Evolutionary conservation across 1,284 basidiomycete species (phyloP).

Genomic region (Cryptococcus jaspeensis): DNA sequence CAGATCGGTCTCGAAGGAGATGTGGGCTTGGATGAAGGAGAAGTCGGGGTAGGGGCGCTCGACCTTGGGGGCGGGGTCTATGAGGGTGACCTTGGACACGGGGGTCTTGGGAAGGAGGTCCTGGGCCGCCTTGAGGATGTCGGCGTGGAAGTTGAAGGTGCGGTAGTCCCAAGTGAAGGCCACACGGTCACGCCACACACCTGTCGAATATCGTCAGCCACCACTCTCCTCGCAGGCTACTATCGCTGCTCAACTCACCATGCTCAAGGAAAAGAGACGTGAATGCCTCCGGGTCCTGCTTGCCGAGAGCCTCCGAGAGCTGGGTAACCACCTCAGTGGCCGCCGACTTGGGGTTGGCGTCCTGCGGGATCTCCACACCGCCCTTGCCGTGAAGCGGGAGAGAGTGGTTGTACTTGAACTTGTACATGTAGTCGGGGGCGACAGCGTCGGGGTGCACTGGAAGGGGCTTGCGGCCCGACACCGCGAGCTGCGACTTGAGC

Average conservation of each 20-base stretch:
- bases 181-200: conserved; percentile 27
- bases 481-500: conserved; percentile 19
- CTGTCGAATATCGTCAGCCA: conserved; percentile 7
- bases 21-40: conserved; percentile 58
- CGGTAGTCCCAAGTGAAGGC: conserved; percentile 62
- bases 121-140: conserved; percentile 43
- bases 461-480: not conserved
- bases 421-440: conserved; percentile 27
- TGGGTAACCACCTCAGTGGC: conserved; percentile 5
- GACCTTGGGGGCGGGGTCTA: conserved; percentile 46
- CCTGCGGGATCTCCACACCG: conserved; percentile 14
- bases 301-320: not conserved
- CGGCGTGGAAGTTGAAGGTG: conserved; percentile 57
- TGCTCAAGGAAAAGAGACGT: conserved; percentile 29
- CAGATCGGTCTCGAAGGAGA: conserved; percentile 58
- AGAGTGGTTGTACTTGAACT: conserved; percentile 28
- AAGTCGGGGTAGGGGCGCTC: conserved; percentile 58
- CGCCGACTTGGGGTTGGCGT: conserved; percentile 7
- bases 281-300: conserved; percentile 17
- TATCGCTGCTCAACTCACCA: conserved; percentile 10
- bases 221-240: not conserved
- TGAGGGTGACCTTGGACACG: conserved; percentile 51
- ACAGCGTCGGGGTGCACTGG: conserved; percentile 6
- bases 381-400: conserved; percentile 19
- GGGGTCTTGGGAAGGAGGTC: conserved; percentile 22